Percentiles rank a stretch among this genome's conserved stretches.
These are phyloP conservation scores for Ascoidea rubescens DNA, from an alignment of 805 yeast species.

Conservation along the genomic window DNA sequence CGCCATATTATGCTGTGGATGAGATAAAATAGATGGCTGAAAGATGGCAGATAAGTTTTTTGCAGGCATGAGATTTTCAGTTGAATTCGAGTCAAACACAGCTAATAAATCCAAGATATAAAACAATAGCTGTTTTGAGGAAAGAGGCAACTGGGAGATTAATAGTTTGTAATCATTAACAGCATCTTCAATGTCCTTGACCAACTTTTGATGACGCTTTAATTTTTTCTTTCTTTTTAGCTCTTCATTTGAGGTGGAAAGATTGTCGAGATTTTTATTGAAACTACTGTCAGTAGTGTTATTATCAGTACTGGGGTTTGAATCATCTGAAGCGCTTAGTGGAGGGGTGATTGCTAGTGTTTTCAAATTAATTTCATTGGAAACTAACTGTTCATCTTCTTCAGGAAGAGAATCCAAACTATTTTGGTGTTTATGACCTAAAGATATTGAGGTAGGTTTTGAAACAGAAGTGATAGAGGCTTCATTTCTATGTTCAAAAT, in stretches of 20 bases:
- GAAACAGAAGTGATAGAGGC: conserved; percentile 17
- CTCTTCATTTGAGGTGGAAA: conserved; percentile 3
- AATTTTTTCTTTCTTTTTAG: conserved; percentile 24
- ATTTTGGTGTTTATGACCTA: not conserved
- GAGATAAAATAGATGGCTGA: conserved; percentile 92
- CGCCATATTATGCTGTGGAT: conserved; percentile 82
- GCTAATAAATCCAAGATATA: conserved; percentile 80
- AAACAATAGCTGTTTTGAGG: conserved; percentile 68
- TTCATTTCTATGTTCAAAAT: conserved; percentile 41
- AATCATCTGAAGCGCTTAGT: not conserved
- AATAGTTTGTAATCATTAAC: conserved; percentile 56
- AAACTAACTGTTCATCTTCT: conserved; percentile 22
- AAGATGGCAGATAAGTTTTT: conserved; percentile 89
- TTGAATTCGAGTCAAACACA: conserved; percentile 67
- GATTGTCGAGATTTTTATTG: not conserved
- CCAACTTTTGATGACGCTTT: conserved; percentile 40
- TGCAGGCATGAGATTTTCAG: conserved; percentile 79
- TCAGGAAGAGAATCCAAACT: conserved; percentile 11
- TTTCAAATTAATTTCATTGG: conserved; percentile 16
- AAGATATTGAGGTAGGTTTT: not conserved
- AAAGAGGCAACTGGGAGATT: conserved; percentile 58
- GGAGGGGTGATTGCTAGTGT: not conserved
- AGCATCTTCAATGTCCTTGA: conserved; percentile 53
- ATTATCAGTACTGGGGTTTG: not conserved
- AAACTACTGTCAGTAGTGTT: not conserved